Conservation (phyloP, 2,329 filamentous ascomycete species). For the Phialophora chinensis region DNA sequence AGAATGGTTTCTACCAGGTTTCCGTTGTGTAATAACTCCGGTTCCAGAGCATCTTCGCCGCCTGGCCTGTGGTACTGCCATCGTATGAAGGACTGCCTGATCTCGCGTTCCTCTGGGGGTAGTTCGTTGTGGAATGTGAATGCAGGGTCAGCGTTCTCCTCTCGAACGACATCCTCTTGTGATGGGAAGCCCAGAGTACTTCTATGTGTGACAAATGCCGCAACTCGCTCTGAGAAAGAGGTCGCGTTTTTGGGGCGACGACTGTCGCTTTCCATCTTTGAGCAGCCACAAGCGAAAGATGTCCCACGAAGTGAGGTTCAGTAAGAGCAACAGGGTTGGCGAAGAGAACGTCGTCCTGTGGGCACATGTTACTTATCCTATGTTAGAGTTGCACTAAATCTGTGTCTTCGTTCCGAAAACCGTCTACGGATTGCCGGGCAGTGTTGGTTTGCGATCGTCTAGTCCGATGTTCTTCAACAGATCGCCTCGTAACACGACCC, state of each 20-base stretch:
- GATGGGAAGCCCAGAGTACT: constrained; percentile 3
- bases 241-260: constrained; percentile 1
- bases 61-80: constrained; percentile 1
- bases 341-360: neutral
- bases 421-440: neutral
- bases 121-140: constrained; percentile 10
- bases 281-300: neutral
- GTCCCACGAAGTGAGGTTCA: neutral
- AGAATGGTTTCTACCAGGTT: constrained; percentile 15
- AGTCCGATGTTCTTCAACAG: neutral
- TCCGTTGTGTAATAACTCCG: constrained; percentile 1
- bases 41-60: neutral
- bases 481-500: neutral
- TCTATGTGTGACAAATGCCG: constrained; percentile 3
- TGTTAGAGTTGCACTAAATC: neutral
- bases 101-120: constrained; percentile 12
- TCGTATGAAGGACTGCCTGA: constrained; percentile 17
- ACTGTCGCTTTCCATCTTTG: constrained; percentile 17
- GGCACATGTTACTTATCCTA: neutral
- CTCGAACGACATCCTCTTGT: constrained; percentile 1
- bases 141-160: neutral
- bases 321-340: neutral
- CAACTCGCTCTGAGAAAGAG: constrained; percentile 18
- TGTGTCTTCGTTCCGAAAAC: neutral
- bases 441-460: neutral